A percentile compares a stretch with the other conserved stretches of the same genome.
These are phyloP conservation scores for Neopestalotiopsis clavispora DNA, from an alignment of 2,329 filamentous ascomycete species.

Conservation along the genomic window DNA sequence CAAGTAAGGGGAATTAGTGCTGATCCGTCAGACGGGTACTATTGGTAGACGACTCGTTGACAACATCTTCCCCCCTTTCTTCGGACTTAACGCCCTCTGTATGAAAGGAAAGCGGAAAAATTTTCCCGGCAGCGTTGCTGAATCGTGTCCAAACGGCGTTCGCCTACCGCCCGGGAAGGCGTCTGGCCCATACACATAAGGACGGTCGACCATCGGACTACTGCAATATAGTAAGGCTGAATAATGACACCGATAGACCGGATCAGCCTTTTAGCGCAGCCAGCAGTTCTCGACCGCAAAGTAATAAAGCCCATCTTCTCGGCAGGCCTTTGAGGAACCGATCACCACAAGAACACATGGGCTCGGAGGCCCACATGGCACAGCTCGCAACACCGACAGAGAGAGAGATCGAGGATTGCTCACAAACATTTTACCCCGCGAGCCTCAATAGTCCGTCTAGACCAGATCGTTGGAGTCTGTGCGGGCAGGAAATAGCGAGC, in stretches of 20 bases:
- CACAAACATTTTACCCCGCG: too few relatives aligned
- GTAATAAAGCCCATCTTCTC: background rate
- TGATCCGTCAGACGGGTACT: background rate
- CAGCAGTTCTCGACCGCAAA: background rate
- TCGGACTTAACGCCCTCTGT: background rate
- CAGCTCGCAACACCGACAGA: background rate
- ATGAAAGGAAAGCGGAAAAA: background rate
- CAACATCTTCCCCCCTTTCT: background rate
- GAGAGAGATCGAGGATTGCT: too few relatives aligned
- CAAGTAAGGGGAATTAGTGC: background rate
- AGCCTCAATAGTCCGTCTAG: background rate
- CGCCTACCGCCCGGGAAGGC: background rate
- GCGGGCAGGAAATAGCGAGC: background rate
- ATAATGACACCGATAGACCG: background rate
- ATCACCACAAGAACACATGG: background rate
- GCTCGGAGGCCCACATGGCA: background rate
- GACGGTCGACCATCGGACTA: background rate
- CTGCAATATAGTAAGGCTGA: background rate
- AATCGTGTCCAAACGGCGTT: background rate
- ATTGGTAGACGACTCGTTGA: background rate
- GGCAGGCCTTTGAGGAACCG: background rate
- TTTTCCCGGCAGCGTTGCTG: background rate
- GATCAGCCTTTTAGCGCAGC: background rate
- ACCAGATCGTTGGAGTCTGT: background rate
- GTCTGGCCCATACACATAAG: background rate